These are phyloP conservation scores for Colletotrichum simmondsii DNA, from an alignment of 2,329 filamentous ascomycete species.

Conservation along the genomic window DNA sequence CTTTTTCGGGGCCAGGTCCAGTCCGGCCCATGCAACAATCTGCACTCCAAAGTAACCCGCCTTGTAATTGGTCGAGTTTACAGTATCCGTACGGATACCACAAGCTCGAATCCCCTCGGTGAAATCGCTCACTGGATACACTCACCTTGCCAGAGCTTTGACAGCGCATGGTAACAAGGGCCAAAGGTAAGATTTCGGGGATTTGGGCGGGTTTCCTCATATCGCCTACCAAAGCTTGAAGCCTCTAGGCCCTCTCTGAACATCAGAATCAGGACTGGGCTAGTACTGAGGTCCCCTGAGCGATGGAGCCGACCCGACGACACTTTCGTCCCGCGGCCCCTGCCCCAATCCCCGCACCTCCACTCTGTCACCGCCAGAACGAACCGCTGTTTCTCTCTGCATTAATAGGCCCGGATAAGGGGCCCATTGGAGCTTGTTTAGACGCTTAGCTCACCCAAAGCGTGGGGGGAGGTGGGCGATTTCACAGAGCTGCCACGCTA, in stretches of 20 bases:
- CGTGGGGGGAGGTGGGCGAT: constrained; percentile 16
- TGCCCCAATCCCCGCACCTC: constrained; percentile 25
- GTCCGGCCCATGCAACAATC: constrained; percentile 22
- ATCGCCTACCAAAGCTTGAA: constrained; percentile 28
- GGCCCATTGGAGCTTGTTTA: constrained; percentile 29
- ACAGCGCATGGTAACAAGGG: no score
- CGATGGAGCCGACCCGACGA: background rate
- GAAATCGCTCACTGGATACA: constrained; percentile 12
- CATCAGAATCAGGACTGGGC: background rate
- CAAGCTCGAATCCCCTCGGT: background rate
- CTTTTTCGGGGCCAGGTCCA: constrained; percentile 12
- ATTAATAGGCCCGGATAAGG: constrained; percentile 27
- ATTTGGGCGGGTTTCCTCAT: constrained; percentile 15
- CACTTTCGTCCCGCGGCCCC: constrained; percentile 11
- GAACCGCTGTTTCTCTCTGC: constrained; percentile 28
- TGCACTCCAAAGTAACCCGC: constrained; percentile 5
- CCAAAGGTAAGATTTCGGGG: background rate
- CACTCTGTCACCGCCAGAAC: constrained; percentile 34
- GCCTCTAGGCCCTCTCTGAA: background rate
- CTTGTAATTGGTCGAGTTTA: constrained; percentile 12
- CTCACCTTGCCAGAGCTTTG: constrained; percentile 11
- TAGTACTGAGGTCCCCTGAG: background rate
- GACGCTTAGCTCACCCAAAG: constrained; percentile 8
- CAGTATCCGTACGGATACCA: background rate
- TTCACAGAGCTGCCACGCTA: background rate